These are phyloP conservation scores for Sambucus nigra DNA, from an alignment of 129 eudicot species.

Conservation along the genomic window DNA sequence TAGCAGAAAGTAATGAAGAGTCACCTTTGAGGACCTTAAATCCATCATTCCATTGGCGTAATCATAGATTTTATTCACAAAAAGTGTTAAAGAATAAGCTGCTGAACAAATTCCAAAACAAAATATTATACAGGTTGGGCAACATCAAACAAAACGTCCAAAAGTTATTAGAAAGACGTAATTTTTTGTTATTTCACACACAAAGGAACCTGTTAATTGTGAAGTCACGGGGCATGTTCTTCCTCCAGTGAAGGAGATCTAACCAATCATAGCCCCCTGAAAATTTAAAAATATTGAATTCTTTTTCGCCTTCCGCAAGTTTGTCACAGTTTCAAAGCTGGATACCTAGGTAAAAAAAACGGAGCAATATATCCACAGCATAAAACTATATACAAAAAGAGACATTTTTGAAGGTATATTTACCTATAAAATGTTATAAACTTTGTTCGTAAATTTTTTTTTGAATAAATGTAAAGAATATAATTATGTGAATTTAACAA, in stretches of 20 bases:
- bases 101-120: conserved; percentile 24
- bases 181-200: background rate
- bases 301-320: conserved; percentile 21
- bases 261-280: conserved; percentile 35
- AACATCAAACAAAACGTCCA: background rate
- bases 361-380: background rate
- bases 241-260: conserved; percentile 57
- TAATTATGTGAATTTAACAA: too few relatives aligned
- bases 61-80: conserved; percentile 51
- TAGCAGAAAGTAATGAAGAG: conserved; percentile 2
- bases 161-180: background rate
- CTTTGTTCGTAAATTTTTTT: too few relatives aligned
- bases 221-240: conserved; percentile 72
- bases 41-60: conserved; percentile 65
- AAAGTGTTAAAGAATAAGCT: conserved; percentile 88
- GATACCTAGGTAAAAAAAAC: conserved; percentile 51
- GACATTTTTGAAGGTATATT: too few relatives aligned
- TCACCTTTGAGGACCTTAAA: conserved; percentile 56
- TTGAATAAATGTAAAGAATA: too few relatives aligned
- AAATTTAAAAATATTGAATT: conserved; percentile 21
- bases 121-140: conserved; percentile 3
- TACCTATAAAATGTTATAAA: too few relatives aligned
- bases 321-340: conserved; percentile 59
- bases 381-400: too few relatives aligned
- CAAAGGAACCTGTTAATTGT: conserved; percentile 64